Evolutionary conservation across 345 rosid species (phyloP), one percentile per base, ranked within the genome.

Genomic region (Chamaenerion angustifolium): DNA sequence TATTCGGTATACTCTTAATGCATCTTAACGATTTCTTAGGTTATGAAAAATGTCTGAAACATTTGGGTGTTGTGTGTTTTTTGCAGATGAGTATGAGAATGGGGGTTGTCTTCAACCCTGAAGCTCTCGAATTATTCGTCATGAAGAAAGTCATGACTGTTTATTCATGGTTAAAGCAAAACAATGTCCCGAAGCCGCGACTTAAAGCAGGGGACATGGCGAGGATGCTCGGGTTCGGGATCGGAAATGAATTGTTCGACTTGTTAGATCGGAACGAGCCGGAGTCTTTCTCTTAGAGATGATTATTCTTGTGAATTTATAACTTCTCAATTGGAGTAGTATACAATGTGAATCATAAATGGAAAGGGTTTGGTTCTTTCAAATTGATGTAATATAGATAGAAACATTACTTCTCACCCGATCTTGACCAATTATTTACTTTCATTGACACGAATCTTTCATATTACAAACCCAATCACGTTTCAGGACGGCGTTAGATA

Each of bases 81-180:
- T 55, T 56, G 59, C 83, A 82, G 88, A 83, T 85, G 92, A 85
- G 84, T 55, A 58, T 76, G 79, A 78, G 76, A 58, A 79, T 77
- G 88, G 98, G 95, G 4, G 77, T 85, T 1, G 94, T 86, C 45
- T 86, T 83, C 54, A 86, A 90, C 49, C 98, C 94, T 0, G 94
- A 86, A 76, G 98, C 94, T 4, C 46, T 79, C 54, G 94, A 86
- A 65, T 64, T 86, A 12, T 90, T 86, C 53, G 57, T 78, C 14
- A 79, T 90, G 98, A 75, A 61, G 51, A 86, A 83, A 53, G 94
- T 78, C 14, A 78, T 90, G 64, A 58, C 73, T 2, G 86, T 69
- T 14, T 83, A 90, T 41, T 60, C 70, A 1, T 86, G 95, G 95
- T 68, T 78, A 66, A 81, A 81, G 74, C 61, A 65, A 7, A 76